Percentiles rank a stretch among this genome's conserved stretches.
phyloP scores from a whole-genome alignment of 1,139 yeast genomes.

The Suhomyces chickasaworum region DNA sequence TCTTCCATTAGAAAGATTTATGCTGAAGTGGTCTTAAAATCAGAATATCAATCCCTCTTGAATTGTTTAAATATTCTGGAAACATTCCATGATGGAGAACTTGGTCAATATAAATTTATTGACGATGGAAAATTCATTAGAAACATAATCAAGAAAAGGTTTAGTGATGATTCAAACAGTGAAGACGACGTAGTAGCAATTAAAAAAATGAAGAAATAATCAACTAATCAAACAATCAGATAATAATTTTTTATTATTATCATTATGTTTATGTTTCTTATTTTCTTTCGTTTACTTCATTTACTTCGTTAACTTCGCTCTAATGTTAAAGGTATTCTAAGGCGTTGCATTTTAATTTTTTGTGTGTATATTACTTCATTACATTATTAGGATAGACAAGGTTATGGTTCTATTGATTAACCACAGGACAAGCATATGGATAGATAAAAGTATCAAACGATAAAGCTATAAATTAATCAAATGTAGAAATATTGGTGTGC shows the following conservation, averaged over 20 bases:
- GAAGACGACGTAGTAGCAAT: slow-evolving; percentile 11
- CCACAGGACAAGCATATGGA: slow-evolving; percentile 1
- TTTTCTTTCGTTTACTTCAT: background rate
- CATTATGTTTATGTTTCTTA: no score
- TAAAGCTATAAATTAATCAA: no score
- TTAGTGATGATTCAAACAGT: slow-evolving; percentile 24
- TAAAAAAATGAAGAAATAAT: slow-evolving; percentile 13
- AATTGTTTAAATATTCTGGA: slow-evolving; percentile 39
- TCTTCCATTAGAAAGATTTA: slow-evolving; percentile 29
- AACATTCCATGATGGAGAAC: slow-evolving; percentile 27
- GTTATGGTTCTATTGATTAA: slow-evolving; percentile 1
- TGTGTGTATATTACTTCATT: slow-evolving; percentile 7
- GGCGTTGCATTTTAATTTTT: slow-evolving; percentile 6
- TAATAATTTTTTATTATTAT: no score
- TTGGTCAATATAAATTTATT: slow-evolving; percentile 38
- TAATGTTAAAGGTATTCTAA: slow-evolving; percentile 3
- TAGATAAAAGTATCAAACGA: slow-evolving; percentile 3
- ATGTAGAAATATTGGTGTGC: no score
- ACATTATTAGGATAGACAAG: slow-evolving; percentile 5
- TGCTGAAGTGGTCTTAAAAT: slow-evolving; percentile 56
- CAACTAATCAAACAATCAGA: no score
- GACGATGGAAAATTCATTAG: slow-evolving; percentile 60
- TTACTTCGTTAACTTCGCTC: slow-evolving; percentile 1
- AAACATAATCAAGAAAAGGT: slow-evolving; percentile 57
- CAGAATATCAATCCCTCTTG: slow-evolving; percentile 53